These are phyloP conservation scores for Penicillium sp. DNA, from an alignment of 2,329 filamentous ascomycete species.

Conservation along the genomic window DNA sequence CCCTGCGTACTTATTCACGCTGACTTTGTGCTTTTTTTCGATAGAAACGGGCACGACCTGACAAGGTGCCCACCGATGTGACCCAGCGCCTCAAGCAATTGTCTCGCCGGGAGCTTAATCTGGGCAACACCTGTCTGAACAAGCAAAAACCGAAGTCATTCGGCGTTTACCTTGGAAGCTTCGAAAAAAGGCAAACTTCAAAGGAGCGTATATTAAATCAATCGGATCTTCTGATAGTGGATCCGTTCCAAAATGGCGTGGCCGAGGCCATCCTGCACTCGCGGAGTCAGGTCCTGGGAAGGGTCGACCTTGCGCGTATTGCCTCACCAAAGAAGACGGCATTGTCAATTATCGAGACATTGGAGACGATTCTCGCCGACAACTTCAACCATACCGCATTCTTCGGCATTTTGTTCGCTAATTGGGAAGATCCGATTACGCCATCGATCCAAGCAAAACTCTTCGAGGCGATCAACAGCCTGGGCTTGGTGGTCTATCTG, in stretches of 20 bases:
- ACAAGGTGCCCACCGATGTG: slow-evolving; percentile 27
- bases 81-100: slow-evolving; percentile 23
- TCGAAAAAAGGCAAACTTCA: slow-evolving; percentile 29
- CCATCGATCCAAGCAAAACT: slow-evolving; percentile 30
- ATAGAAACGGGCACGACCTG: slow-evolving; percentile 25
- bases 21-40: neutral
- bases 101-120: slow-evolving; percentile 20
- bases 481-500: slow-evolving; percentile 45
- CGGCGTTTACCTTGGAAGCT: slow-evolving; percentile 45
- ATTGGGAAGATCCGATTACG: slow-evolving; percentile 39
- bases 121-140: slow-evolving; percentile 14
- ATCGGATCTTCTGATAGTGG: slow-evolving; percentile 47
- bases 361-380: slow-evolving; percentile 28
- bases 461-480: slow-evolving; percentile 31
- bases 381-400: slow-evolving; percentile 32
- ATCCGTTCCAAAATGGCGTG: slow-evolving; percentile 41
- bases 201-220: slow-evolving; percentile 38
- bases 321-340: slow-evolving; percentile 22
- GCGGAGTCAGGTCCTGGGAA: slow-evolving; percentile 29
- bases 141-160: slow-evolving; percentile 36
- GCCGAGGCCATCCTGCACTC: slow-evolving; percentile 31
- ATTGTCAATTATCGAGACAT: slow-evolving; percentile 27
- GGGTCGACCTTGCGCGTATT: slow-evolving; percentile 30
- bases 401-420: slow-evolving; percentile 43
- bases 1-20: neutral